phyloP scores from a whole-genome alignment of 495 filamentous ascomycete species.

The Polyplosphaeria fusca region DNA sequence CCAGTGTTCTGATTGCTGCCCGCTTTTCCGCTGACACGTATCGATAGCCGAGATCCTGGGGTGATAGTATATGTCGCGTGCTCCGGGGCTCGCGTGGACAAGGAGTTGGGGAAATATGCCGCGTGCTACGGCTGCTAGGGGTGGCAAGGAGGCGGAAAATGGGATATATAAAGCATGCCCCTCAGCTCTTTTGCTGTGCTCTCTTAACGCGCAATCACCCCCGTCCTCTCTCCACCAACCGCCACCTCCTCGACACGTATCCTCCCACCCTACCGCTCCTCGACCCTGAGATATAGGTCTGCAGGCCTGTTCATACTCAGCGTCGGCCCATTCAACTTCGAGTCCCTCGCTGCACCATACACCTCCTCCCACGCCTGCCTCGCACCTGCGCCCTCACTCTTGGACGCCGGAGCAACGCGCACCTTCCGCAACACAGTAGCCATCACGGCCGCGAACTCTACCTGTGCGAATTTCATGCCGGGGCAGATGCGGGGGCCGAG shows the following conservation, averaged over 20 bases:
- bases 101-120: no score
- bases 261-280: constrained; percentile 1
- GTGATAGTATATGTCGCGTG: no score
- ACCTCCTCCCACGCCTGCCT: not conserved
- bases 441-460: constrained; percentile 25
- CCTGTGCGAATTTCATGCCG: constrained; percentile 32
- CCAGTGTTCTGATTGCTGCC: no score
- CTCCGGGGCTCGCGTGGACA: no score
- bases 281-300: constrained; percentile 7
- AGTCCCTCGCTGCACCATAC: constrained; percentile 3
- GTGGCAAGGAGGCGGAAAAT: no score
- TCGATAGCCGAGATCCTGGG: no score
- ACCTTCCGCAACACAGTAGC: constrained; percentile 1
- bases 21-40: no score
- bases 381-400: not conserved
- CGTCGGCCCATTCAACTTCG: not conserved
- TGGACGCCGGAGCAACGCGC: not conserved
- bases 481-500: constrained; percentile 22
- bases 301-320: constrained; percentile 10
- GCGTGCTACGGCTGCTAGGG: no score
- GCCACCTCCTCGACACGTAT: no score
- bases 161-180: no score
- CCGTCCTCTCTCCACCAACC: not conserved
- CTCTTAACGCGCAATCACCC: not conserved
- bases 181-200: no score